Evolutionary conservation across 805 yeast genomes (phyloP).

Genomic region (Yarrowia sp.): DNA sequence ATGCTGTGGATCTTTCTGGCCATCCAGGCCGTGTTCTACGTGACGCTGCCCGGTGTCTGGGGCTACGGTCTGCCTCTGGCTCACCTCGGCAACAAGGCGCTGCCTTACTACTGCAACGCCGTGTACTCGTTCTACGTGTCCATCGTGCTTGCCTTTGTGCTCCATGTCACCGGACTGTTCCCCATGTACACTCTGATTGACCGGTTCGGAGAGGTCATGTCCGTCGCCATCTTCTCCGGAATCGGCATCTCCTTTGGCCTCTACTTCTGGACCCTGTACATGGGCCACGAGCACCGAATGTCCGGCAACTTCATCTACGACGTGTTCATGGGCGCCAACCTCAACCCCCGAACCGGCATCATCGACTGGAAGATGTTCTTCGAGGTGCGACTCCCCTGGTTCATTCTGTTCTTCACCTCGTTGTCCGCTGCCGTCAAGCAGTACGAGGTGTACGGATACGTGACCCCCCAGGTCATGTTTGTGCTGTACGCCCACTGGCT

Average conservation of each 20-base stretch:
- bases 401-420: slow-evolving; percentile 73
- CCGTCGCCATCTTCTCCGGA: slow-evolving; percentile 82
- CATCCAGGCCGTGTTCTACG: slow-evolving; percentile 71
- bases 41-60: slow-evolving; percentile 88
- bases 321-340: slow-evolving; percentile 94
- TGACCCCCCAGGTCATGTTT: slow-evolving; percentile 70
- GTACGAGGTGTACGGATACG: slow-evolving; percentile 74
- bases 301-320: slow-evolving; percentile 90
- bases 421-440: slow-evolving; percentile 75
- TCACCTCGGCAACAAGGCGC: slow-evolving; percentile 73
- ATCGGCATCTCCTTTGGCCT: slow-evolving; percentile 63
- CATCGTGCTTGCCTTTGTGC: slow-evolving; percentile 52
- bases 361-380: slow-evolving; percentile 95
- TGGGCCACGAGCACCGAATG: slow-evolving; percentile 83
- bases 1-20: slow-evolving; percentile 69
- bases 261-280: slow-evolving; percentile 63
- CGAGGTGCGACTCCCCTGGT: slow-evolving; percentile 98
- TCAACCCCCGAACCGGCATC: slow-evolving; percentile 91
- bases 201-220: slow-evolving; percentile 86
- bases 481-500: slow-evolving; percentile 84
- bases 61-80: slow-evolving; percentile 90
- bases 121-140: slow-evolving; percentile 76
- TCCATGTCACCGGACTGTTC: slow-evolving; percentile 76
- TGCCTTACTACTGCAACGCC: slow-evolving; percentile 94
- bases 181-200: slow-evolving; percentile 73